These are phyloP conservation scores for Saccharomycopsis microspora DNA, from an alignment of 805 yeast species.

Conservation along the genomic window DNA sequence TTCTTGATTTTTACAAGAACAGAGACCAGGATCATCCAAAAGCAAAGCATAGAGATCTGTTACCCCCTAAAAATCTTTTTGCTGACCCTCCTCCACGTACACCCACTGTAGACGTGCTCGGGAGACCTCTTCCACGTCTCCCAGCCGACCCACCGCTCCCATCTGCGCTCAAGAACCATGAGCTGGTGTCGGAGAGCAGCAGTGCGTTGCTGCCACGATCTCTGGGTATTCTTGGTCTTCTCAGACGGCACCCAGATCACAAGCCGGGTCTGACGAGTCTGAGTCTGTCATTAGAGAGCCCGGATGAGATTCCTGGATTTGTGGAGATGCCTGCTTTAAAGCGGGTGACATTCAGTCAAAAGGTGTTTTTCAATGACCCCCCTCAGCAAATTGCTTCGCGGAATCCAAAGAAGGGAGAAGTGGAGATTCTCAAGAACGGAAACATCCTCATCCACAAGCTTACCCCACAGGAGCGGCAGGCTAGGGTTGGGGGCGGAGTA, in stretches of 20 bases:
- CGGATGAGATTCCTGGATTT: conserved; percentile 27
- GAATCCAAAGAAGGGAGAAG: conserved; percentile 74
- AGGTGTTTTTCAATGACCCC: conserved; percentile 70
- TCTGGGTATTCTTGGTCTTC: too few species aligned
- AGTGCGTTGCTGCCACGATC: too few species aligned
- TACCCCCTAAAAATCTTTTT: too few species aligned
- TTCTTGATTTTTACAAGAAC: conserved; percentile 28
- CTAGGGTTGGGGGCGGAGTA: conserved; percentile 47
- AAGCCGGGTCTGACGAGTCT: not conserved
- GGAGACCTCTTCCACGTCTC: conserved; percentile 41
- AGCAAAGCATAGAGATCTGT: conserved; percentile 17
- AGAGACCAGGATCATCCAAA: not conserved
- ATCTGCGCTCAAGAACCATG: conserved; percentile 30
- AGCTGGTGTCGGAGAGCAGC: not conserved
- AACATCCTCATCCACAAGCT: conserved; percentile 41
- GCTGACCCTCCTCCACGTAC: conserved; percentile 2
- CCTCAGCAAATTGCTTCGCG: conserved; percentile 85
- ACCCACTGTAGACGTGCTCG: conserved; percentile 26
- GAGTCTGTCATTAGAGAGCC: not conserved
- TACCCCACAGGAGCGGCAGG: conserved; percentile 40
- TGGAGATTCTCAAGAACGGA: conserved; percentile 47
- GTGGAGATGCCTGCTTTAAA: conserved; percentile 33
- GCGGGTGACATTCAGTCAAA: conserved; percentile 68
- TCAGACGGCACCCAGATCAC: too few species aligned
- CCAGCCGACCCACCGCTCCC: conserved; percentile 36